A percentile compares a stretch with the other conserved stretches of the same genome.
Conservation (phyloP, 139 green algal species). For the Gonium pectorale region DNA sequence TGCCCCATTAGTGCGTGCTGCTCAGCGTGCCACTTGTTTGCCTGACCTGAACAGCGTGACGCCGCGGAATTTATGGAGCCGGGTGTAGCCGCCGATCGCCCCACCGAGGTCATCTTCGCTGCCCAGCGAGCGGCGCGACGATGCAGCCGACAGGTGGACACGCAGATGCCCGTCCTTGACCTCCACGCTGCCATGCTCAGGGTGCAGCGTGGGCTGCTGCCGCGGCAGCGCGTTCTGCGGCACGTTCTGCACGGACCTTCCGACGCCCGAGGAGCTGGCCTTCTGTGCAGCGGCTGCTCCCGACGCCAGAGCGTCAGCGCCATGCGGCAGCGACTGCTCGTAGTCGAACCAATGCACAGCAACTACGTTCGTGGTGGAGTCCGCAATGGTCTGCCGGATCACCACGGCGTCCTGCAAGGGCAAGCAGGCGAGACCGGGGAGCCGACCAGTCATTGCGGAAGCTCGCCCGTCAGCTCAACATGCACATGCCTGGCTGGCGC, state of each 20-base stretch:
- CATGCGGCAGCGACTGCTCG: background rate
- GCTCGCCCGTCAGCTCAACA: no score
- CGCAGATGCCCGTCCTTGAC: slow-evolving; percentile 31
- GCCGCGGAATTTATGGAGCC: slow-evolving; percentile 41
- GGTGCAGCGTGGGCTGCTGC: slow-evolving; percentile 15
- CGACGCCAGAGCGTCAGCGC: background rate
- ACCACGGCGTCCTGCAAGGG: slow-evolving; percentile 28
- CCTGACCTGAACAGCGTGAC: slow-evolving; percentile 44
- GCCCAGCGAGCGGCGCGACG: background rate
- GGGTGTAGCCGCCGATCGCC: background rate
- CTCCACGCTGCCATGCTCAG: slow-evolving; percentile 42
- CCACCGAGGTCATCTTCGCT: slow-evolving; percentile 24
- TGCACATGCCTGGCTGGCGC: no score
- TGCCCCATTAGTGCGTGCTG: no score
- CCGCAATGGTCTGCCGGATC: slow-evolving; percentile 39
- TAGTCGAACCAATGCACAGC: slow-evolving; percentile 42
- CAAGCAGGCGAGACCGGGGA: no score
- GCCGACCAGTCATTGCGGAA: no score
- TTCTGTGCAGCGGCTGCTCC: background rate
- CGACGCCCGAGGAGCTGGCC: background rate
- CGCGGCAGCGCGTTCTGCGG: slow-evolving; percentile 1
- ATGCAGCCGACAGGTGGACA: slow-evolving; percentile 22
- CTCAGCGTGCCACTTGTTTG: background rate
- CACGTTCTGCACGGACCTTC: background rate
- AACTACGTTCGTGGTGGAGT: slow-evolving; percentile 42